Evolutionary conservation across 2,329 filamentous ascomycete genomes (phyloP).

Genomic region (Diaporthe longicolla): DNA sequence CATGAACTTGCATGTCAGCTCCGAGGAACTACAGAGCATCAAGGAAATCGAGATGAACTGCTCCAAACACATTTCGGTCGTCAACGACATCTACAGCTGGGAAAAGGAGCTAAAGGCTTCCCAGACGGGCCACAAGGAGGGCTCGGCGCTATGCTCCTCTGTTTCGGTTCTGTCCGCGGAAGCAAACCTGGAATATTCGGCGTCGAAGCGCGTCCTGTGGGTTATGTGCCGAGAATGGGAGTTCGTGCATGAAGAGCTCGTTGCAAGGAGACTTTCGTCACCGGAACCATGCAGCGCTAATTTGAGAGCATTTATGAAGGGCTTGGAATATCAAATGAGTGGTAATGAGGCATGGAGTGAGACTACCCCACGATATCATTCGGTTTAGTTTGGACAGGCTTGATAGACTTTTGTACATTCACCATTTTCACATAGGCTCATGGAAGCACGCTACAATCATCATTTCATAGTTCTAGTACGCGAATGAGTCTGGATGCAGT

Average conservation of each 20-base stretch:
- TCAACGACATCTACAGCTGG: slow-evolving; percentile 59
- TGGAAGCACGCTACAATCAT: background rate
- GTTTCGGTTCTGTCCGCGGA: slow-evolving; percentile 51
- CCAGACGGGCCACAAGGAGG: slow-evolving; percentile 44
- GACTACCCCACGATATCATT: slow-evolving; percentile 50
- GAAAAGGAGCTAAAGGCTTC: slow-evolving; percentile 54
- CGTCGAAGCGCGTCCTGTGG: slow-evolving; percentile 42
- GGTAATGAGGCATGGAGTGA: slow-evolving; percentile 49
- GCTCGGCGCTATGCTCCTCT: slow-evolving; percentile 50
- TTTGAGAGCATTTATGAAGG: slow-evolving; percentile 49
- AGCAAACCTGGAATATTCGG: slow-evolving; percentile 43
- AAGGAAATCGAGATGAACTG: slow-evolving; percentile 52
- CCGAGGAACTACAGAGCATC: slow-evolving; percentile 47
- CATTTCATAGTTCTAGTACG: background rate
- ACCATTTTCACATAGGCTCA: background rate
- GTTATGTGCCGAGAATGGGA: slow-evolving; percentile 44
- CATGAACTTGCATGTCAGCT: slow-evolving; percentile 51
- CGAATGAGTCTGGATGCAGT: no score
- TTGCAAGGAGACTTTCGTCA: slow-evolving; percentile 27
- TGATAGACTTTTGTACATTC: background rate
- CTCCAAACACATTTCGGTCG: slow-evolving; percentile 55
- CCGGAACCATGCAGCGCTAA: background rate
- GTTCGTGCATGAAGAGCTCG: slow-evolving; percentile 41
- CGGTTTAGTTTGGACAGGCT: background rate
- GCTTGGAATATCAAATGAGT: slow-evolving; percentile 51